Evolutionary conservation across 805 yeast species (phyloP).

Genomic region (Metschnikowia chrysomelidarum): DNA sequence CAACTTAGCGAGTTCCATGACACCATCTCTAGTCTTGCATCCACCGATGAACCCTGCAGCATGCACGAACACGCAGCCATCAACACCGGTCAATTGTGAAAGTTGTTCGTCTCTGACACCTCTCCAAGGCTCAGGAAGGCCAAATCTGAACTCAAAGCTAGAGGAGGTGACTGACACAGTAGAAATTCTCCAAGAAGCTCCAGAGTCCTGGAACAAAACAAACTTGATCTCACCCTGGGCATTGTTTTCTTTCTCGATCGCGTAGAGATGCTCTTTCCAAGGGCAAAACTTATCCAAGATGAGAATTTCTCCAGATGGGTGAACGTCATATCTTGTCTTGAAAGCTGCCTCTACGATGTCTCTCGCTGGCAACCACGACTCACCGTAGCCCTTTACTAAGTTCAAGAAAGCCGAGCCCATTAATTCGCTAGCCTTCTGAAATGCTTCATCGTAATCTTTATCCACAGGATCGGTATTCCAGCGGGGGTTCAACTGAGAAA

Average conservation of each 20-base stretch:
- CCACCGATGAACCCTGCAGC: slow-evolving; percentile 99
- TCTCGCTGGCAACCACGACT: slow-evolving; percentile 91
- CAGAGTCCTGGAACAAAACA: slow-evolving; percentile 77
- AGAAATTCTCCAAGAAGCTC: slow-evolving; percentile 77
- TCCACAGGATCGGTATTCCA: slow-evolving; percentile 75
- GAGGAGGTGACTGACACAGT: slow-evolving; percentile 82
- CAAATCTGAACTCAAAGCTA: slow-evolving; percentile 80
- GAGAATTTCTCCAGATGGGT: slow-evolving; percentile 69
- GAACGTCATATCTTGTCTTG: slow-evolving; percentile 54
- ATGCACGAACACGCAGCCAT: slow-evolving; percentile 87
- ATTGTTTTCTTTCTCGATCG: slow-evolving; percentile 60
- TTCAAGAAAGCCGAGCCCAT: slow-evolving; percentile 82
- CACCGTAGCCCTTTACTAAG: slow-evolving; percentile 67
- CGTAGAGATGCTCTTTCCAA: slow-evolving; percentile 91
- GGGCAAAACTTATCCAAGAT: slow-evolving; percentile 78
- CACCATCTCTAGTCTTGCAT: slow-evolving; percentile 76
- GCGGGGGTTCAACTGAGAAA: slow-evolving; percentile 77
- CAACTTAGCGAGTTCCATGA: slow-evolving; percentile 62
- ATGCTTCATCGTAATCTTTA: slow-evolving; percentile 62
- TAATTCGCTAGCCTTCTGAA: slow-evolving; percentile 66
- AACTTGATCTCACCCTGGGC: slow-evolving; percentile 61
- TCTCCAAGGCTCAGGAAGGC: slow-evolving; percentile 89
- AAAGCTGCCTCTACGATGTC: slow-evolving; percentile 72
- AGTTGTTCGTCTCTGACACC: slow-evolving; percentile 91
- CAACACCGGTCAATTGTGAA: slow-evolving; percentile 71